These are phyloP conservation scores for Tilletia setariae DNA, from an alignment of 1,284 basidiomycete species.

Conservation along the genomic window DNA sequence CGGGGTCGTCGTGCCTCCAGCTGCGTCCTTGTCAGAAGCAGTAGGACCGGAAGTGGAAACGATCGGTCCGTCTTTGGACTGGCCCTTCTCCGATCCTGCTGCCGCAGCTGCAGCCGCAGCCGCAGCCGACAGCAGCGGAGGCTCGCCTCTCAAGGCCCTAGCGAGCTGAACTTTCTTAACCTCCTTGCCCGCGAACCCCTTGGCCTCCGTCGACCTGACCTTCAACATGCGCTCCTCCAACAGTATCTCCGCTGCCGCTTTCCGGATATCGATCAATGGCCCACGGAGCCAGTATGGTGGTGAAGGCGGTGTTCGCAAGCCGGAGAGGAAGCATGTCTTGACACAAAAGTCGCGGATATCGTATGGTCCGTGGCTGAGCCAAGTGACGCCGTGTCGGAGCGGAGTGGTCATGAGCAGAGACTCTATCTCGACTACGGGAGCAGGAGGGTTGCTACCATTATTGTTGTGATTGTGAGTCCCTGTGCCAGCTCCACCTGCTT, in stretches of 20 bases:
- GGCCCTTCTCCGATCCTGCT: not conserved
- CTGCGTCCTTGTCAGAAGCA: not conserved
- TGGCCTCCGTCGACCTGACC: not conserved
- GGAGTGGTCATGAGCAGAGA: not conserved
- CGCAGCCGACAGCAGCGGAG: conserved; percentile 12
- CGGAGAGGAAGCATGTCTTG: conserved; percentile 75
- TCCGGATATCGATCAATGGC: conserved; percentile 51
- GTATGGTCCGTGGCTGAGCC: conserved; percentile 60
- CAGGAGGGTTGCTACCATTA: not conserved
- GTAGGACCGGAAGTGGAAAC: too few species aligned
- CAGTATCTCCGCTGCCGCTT: conserved; percentile 37
- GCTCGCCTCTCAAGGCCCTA: conserved; percentile 16
- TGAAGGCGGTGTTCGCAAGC: not conserved
- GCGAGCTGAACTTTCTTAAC: not conserved
- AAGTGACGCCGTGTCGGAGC: conserved; percentile 45
- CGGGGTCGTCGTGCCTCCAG: not conserved
- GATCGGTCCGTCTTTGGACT: too few species aligned
- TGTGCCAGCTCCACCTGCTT: too few species aligned
- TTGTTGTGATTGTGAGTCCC: too few species aligned
- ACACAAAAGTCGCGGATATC: conserved; percentile 73
- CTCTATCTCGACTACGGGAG: not conserved
- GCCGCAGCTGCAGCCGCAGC: conserved; percentile 18
- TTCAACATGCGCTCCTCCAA: conserved; percentile 29
- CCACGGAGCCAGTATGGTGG: conserved; percentile 38
- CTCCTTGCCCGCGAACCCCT: conserved; percentile 13